Conservation (phyloP, 768 basidiomycete genomes). For the Xerocomellus intermedius region DNA sequence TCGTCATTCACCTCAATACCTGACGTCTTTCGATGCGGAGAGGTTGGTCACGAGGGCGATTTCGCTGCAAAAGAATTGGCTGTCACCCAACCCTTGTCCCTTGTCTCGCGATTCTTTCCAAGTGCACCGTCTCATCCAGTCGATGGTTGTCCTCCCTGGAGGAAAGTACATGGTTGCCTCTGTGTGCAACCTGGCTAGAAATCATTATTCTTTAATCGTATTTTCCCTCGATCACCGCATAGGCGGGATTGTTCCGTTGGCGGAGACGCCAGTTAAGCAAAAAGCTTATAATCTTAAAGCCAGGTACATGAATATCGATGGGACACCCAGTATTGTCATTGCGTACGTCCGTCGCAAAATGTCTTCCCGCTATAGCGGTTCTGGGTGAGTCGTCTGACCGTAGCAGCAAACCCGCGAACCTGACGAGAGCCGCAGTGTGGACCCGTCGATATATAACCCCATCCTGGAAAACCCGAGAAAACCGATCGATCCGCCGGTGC, state of each 20-base stretch:
- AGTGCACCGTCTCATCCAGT: slow-evolving; percentile 38
- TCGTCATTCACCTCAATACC: slow-evolving; percentile 36
- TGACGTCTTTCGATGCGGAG: slow-evolving; percentile 46
- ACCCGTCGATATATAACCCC: slow-evolving; percentile 33
- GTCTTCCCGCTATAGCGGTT: slow-evolving; percentile 11
- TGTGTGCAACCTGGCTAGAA: slow-evolving; percentile 42
- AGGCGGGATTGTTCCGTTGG: slow-evolving; percentile 43
- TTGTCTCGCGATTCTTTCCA: slow-evolving; percentile 25
- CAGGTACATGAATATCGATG: slow-evolving; percentile 51
- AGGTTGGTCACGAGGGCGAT: slow-evolving; percentile 59
- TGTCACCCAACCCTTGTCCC: slow-evolving; percentile 37
- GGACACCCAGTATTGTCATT: slow-evolving; percentile 53
- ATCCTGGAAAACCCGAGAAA: slow-evolving; percentile 32
- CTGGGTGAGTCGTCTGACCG: slow-evolving; percentile 14
- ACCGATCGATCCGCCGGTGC: slow-evolving; percentile 43
- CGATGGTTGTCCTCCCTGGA: slow-evolving; percentile 63
- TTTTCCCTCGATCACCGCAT: slow-evolving; percentile 55
- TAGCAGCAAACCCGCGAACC: background rate
- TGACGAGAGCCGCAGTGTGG: slow-evolving; percentile 22
- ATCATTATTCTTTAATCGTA: slow-evolving; percentile 50
- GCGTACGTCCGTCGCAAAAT: slow-evolving; percentile 46
- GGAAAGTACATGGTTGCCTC: slow-evolving; percentile 69
- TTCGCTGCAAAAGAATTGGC: slow-evolving; percentile 62
- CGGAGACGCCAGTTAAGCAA: slow-evolving; percentile 45
- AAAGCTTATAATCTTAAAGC: slow-evolving; percentile 61